A percentile compares a stretch with the other conserved stretches of the same genome.
phyloP scores from a whole-genome alignment of 2,329 filamentous ascomycete species.

The Pleoardoris graminearum region DNA sequence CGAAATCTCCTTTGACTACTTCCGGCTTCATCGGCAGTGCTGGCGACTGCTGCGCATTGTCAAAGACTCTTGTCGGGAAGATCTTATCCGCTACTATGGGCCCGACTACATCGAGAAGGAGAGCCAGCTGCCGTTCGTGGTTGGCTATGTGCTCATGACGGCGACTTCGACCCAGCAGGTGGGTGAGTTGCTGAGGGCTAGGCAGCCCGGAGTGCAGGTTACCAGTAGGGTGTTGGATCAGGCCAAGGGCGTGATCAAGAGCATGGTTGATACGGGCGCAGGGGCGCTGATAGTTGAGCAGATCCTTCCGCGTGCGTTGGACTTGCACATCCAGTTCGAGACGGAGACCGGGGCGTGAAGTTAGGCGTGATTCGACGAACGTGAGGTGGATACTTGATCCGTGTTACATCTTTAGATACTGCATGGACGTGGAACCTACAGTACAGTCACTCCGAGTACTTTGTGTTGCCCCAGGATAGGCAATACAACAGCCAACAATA shows the following conservation, averaged over 20 bases:
- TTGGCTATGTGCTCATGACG: conserved; percentile 48
- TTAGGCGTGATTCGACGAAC: too few relatives aligned
- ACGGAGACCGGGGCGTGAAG: too few relatives aligned
- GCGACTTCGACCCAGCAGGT: conserved; percentile 19
- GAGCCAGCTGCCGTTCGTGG: conserved; percentile 47
- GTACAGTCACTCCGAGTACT: too few relatives aligned
- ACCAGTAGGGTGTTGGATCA: conserved; percentile 17
- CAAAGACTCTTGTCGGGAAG: conserved; percentile 33
- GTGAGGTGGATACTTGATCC: too few relatives aligned
- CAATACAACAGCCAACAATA: too few relatives aligned
- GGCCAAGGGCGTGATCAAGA: conserved; percentile 8
- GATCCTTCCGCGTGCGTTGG: neutral
- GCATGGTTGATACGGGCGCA: conserved; percentile 12
- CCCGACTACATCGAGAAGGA: conserved; percentile 46
- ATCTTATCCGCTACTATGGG: conserved; percentile 41
- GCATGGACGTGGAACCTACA: too few relatives aligned
- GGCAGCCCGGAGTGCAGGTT: conserved; percentile 8
- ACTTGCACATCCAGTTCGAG: neutral
- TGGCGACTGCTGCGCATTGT: conserved; percentile 47
- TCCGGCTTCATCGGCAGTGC: conserved; percentile 47
- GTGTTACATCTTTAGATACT: too few relatives aligned
- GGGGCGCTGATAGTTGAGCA: neutral
- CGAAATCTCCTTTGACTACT: conserved; percentile 49
- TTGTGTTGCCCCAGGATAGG: too few relatives aligned
- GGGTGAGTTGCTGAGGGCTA: conserved; percentile 10